These are phyloP conservation scores for Blastocystis sp. DNA, from an alignment of 352 stramenopile species.

Conservation along the genomic window DNA sequence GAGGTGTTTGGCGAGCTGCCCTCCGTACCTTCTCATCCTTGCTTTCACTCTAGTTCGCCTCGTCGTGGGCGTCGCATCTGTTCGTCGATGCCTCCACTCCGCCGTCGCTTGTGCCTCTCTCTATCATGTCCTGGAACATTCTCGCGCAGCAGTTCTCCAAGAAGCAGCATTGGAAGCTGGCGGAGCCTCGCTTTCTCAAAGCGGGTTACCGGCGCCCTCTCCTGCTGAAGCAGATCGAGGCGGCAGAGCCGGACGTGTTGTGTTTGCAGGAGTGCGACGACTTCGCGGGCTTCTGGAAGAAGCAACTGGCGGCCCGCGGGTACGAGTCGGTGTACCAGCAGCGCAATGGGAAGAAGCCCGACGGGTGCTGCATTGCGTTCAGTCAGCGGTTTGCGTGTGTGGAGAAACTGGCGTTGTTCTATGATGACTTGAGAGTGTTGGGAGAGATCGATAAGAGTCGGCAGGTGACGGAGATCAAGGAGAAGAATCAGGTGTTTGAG, in stretches of 20 bases:
- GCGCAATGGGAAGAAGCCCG: not conserved
- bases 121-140: conserved; percentile 10
- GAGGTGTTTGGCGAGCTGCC: no score
- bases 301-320: not conserved
- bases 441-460: not conserved
- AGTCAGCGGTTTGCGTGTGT: not conserved
- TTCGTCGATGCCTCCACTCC: no score
- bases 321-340: not conserved
- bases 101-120: not conserved
- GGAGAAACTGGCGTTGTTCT: not conserved
- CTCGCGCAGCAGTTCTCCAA: not conserved
- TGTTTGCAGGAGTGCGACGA: conserved; percentile 4
- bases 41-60: no score
- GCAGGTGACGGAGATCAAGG: not conserved
- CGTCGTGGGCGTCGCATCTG: no score
- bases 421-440: not conserved
- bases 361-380: not conserved
- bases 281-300: not conserved
- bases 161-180: not conserved
- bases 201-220: not conserved
- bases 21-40: no score
- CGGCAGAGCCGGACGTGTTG: not conserved
- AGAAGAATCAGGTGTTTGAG: not conserved
- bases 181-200: not conserved
- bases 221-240: not conserved